Conservation (phyloP, 441 rosid genomes). For the Brassica hybrid region DNA sequence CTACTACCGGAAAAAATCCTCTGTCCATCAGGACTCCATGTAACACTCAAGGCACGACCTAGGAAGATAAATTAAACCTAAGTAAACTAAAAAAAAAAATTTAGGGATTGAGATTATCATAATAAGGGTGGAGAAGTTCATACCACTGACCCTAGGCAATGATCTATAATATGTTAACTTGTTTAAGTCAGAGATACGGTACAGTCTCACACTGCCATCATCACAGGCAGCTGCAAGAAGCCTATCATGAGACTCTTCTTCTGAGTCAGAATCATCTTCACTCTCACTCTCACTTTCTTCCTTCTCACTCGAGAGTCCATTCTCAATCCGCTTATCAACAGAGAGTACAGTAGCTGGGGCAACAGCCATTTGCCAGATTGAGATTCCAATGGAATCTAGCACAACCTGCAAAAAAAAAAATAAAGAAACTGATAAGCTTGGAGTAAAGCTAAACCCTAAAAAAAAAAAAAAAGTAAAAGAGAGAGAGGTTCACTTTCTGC, state of each 20-base stretch:
- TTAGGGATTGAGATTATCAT: not conserved
- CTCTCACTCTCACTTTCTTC: constrained; percentile 64
- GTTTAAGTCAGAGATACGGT: constrained; percentile 57
- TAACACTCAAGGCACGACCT: constrained; percentile 85
- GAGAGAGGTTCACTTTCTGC: constrained; percentile 60
- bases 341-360: constrained; percentile 46
- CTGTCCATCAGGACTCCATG: constrained; percentile 73
- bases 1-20: constrained; percentile 86
- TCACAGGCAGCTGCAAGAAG: constrained; percentile 79
- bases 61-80: constrained; percentile 36
- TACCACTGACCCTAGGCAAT: constrained; percentile 96
- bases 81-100: constrained; percentile 28
- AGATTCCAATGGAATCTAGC: constrained; percentile 73
- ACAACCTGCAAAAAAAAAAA: constrained; percentile 53
- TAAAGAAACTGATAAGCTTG: not conserved
- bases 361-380: constrained; percentile 96
- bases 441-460: not conserved
- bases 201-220: constrained; percentile 87
- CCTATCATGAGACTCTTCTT: constrained; percentile 56
- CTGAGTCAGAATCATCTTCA: constrained; percentile 65
- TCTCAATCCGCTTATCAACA: constrained; percentile 50
- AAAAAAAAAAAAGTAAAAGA: not conserved
- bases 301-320: constrained; percentile 53
- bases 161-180: constrained; percentile 67
- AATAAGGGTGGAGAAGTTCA: constrained; percentile 50